Evolutionary conservation across 1,284 basidiomycete genomes (phyloP).

Genomic region (Peniophora sp.): DNA sequence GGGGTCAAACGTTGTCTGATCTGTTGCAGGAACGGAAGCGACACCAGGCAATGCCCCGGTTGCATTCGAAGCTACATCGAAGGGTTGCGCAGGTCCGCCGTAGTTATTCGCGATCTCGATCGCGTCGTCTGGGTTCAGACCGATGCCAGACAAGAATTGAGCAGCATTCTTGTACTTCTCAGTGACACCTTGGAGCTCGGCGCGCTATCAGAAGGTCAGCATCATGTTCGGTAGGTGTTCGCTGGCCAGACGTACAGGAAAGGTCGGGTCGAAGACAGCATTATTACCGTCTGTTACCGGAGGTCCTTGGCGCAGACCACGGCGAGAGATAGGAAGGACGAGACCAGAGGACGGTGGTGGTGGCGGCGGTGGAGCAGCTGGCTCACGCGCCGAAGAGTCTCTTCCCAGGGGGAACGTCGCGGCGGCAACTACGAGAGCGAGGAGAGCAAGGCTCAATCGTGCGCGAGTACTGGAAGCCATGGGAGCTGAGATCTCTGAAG

Average conservation of each 20-base stretch:
- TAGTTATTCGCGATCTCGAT: slow-evolving; percentile 10
- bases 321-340: background rate
- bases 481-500: too few relatives aligned
- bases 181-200: slow-evolving; percentile 22
- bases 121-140: slow-evolving; percentile 23
- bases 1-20: background rate
- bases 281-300: background rate
- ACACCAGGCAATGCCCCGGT: background rate
- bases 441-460: too few relatives aligned
- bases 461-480: too few relatives aligned
- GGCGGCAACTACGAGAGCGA: too few relatives aligned
- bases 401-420: too few relatives aligned
- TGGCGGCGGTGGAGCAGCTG: too few relatives aligned
- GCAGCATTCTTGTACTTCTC: slow-evolving; percentile 30
- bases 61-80: background rate
- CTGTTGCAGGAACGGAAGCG: slow-evolving; percentile 3
- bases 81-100: slow-evolving; percentile 4
- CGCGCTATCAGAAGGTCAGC: slow-evolving; percentile 20
- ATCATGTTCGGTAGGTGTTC: too few relatives aligned
- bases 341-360: background rate
- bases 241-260: slow-evolving; percentile 10
- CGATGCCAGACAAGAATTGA: slow-evolving; percentile 26
- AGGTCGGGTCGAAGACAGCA: slow-evolving; percentile 13
- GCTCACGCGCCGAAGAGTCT: too few relatives aligned
- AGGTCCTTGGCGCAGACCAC: background rate